Evolutionary conservation across 345 rosid species (phyloP).

Genomic region (Heritiera fomes): DNA sequence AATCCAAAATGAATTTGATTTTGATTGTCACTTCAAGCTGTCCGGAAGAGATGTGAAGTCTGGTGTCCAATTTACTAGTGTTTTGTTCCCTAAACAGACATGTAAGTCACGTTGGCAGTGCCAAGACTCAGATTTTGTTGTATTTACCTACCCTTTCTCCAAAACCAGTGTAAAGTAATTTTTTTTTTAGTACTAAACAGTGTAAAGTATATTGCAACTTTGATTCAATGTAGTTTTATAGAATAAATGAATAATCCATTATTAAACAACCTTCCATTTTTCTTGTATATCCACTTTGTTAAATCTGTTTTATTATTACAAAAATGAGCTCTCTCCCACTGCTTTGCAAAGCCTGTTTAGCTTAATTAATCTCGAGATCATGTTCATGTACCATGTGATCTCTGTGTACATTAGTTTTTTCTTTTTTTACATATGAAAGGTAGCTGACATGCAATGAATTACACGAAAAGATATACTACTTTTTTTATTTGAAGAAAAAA

Average conservation of each 20-base stretch:
- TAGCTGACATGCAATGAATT: no score
- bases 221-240: not conserved
- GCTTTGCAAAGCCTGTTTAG: not conserved
- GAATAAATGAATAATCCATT: not conserved
- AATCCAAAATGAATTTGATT: not conserved
- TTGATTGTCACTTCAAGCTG: not conserved
- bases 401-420: no score
- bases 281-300: not conserved
- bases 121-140: conserved; percentile 8
- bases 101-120: not conserved
- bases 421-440: not conserved
- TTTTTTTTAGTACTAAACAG: not conserved
- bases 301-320: not conserved
- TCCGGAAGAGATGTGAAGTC: not conserved
- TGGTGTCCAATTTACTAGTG: not conserved
- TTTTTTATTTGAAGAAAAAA: no score
- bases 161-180: not conserved
- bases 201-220: not conserved
- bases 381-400: not conserved
- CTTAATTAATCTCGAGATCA: not conserved
- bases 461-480: no score
- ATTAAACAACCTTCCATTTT: not conserved
- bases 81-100: conserved; percentile 11
- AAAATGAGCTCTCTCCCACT: not conserved
- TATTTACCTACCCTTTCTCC: not conserved